phyloP scores from a whole-genome alignment of 225 moss, liverwort and hornwort species.

The Asterella californica region DNA sequence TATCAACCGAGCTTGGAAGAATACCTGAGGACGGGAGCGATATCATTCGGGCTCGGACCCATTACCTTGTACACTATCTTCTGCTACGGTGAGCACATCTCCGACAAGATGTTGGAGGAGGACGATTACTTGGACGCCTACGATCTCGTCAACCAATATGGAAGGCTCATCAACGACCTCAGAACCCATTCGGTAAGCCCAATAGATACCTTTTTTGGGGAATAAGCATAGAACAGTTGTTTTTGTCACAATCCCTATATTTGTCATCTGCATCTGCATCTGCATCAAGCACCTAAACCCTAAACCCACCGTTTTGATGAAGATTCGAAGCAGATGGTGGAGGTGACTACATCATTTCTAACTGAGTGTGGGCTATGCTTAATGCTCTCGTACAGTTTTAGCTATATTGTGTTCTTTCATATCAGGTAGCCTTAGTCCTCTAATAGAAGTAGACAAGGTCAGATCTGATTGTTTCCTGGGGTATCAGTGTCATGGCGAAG shows the following conservation, averaged over 20 bases:
- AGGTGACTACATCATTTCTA: neutral
- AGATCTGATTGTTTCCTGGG: neutral
- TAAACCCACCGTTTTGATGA: no score
- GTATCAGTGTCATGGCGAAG: neutral
- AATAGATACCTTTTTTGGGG: neutral
- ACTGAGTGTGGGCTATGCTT: neutral
- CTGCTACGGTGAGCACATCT: constrained; percentile 24
- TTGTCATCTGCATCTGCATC: no score
- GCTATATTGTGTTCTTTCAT: neutral
- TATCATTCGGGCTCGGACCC: constrained; percentile 26
- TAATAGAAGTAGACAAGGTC: neutral
- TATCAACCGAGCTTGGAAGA: constrained; percentile 28
- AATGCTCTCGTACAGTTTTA: neutral
- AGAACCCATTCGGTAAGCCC: constrained; percentile 15
- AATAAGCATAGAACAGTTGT: neutral
- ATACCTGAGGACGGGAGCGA: constrained; percentile 23
- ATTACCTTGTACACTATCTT: constrained; percentile 25
- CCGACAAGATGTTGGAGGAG: constrained; percentile 16
- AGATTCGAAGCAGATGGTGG: neutral
- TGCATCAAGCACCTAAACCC: no score
- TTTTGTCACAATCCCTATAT: neutral
- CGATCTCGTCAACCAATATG: constrained; percentile 23
- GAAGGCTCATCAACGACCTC: constrained; percentile 25
- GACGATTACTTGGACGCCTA: constrained; percentile 21
- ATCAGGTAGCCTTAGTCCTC: neutral